These are phyloP conservation scores for Letharia lupina DNA, from an alignment of 495 filamentous ascomycete species.

Conservation along the genomic window DNA sequence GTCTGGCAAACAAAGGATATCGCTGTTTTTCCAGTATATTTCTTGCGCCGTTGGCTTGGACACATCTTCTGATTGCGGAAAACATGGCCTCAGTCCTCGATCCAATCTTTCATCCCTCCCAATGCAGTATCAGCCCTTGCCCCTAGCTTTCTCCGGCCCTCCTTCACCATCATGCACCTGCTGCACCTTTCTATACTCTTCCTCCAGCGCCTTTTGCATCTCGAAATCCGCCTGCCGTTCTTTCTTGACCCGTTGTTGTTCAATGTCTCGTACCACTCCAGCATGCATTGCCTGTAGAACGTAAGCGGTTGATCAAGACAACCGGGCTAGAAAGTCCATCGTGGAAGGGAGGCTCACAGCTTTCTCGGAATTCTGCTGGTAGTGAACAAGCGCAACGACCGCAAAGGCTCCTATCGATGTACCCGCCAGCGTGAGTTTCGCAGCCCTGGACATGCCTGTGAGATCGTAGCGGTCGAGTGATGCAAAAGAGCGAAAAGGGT, in stretches of 20 bases:
- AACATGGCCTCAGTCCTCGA: background rate
- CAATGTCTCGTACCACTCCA: constrained; percentile 89
- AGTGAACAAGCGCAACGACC: constrained; percentile 83
- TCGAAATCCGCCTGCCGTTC: constrained; percentile 91
- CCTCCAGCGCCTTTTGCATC: constrained; percentile 73
- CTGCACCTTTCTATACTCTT: constrained; percentile 86
- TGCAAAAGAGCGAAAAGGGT: background rate
- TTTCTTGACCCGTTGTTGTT: constrained; percentile 81
- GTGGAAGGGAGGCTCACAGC: constrained; percentile 46
- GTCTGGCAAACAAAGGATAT: background rate
- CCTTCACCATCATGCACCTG: constrained; percentile 40
- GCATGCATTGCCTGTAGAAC: constrained; percentile 78
- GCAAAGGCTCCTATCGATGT: constrained; percentile 67
- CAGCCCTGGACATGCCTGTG: constrained; percentile 74
- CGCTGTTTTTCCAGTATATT: background rate
- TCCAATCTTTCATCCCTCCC: background rate
- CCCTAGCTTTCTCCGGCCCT: constrained; percentile 7
- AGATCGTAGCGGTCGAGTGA: background rate
- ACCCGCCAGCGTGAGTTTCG: constrained; percentile 72
- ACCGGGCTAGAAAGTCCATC: background rate
- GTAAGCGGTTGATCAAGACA: constrained; percentile 4
- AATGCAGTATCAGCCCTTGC: constrained; percentile 4
- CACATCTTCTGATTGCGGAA: background rate
- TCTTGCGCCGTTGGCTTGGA: background rate
- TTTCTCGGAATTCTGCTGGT: constrained; percentile 77